Percentiles rank a stretch among this genome's conserved stretches.
These are phyloP conservation scores for Rhodomyrtus tomentosa DNA, from an alignment of 345 rosid genomes.

Conservation along the genomic window DNA sequence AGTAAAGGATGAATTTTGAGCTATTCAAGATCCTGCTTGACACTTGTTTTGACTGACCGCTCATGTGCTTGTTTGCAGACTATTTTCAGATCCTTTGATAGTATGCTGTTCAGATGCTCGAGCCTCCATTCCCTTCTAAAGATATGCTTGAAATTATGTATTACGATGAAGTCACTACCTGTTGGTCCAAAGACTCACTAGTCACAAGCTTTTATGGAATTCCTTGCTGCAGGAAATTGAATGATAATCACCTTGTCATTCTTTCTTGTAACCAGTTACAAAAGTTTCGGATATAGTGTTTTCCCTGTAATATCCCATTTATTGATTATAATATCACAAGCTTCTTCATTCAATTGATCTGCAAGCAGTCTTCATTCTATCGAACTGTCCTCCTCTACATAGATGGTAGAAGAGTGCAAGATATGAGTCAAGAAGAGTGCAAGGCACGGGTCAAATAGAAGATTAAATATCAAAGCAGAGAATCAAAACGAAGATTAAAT, in stretches of 20 bases:
- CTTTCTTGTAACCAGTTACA: background rate
- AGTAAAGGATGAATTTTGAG: background rate
- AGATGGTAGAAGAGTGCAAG: background rate
- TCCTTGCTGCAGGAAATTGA: background rate
- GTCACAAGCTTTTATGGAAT: background rate
- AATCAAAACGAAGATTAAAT: background rate
- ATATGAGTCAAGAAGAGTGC: background rate
- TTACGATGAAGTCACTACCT: background rate
- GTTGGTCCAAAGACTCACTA: background rate
- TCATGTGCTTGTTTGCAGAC: conserved; percentile 8
- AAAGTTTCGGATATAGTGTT: background rate
- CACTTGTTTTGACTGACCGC: conserved; percentile 31
- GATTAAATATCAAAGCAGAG: background rate
- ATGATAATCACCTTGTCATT: conserved; percentile 6
- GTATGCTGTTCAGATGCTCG: background rate
- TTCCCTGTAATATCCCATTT: background rate
- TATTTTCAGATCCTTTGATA: background rate
- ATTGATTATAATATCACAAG: background rate
- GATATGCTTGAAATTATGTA: background rate
- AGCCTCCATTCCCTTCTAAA: background rate
- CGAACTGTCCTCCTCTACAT: background rate
- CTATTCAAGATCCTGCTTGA: background rate
- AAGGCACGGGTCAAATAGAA: too few relatives aligned
- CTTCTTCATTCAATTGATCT: background rate
- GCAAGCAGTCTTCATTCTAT: background rate